Base-by-base conservation (phyloP, 192 early-diverging fungal species). In the Coemansia sp. region DNA sequence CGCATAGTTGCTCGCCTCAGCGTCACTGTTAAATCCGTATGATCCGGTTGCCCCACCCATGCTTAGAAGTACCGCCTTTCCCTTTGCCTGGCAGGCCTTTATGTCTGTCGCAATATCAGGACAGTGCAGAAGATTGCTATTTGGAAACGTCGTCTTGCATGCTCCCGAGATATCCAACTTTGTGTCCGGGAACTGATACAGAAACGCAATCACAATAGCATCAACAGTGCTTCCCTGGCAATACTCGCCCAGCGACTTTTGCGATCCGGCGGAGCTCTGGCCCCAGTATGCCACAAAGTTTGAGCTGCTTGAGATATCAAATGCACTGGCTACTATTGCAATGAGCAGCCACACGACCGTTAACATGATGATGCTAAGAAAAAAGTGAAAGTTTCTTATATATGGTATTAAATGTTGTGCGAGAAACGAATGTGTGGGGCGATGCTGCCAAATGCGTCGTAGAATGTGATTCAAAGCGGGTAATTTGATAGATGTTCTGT, bases 21-120 rank as follows among this genome's bases (percentile, higher is more conserved):
- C n/a, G 23, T 85, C 73, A 52, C 71, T 72, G 43, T 41, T 38
- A 60, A 89, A 89, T 10, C 87, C 85, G 38, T 85, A 84, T n/a
- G 75, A 58, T 34, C 91, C 90, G 6, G 83, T 79, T 6, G 87
- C 88, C 6, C 91, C 91, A 44, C 90, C 91, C 57, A 92, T 73
- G 45, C 88, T 88, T 2, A 90, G 78, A 18, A 88, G 73, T 4
- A 92, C 69, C 6, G 72, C 70, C 45, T 89, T 90, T 4, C 90
- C 91, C 26, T 82, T 70, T 11, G 67, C 63, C 66, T 92, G 91
- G 77, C 91, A 92, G 35, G 76, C 64, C 53, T 86, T 78, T 73
- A 92, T 90, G 58, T 89, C 90, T 10, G 67, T 49, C 15, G 78
- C 87, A 15, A 92, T 62, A 26, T 74, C 62, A 6, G 83, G 81